Base-by-base conservation (phyloP, 1,284 basidiomycete species). In the Dichomitus squalens region DNA sequence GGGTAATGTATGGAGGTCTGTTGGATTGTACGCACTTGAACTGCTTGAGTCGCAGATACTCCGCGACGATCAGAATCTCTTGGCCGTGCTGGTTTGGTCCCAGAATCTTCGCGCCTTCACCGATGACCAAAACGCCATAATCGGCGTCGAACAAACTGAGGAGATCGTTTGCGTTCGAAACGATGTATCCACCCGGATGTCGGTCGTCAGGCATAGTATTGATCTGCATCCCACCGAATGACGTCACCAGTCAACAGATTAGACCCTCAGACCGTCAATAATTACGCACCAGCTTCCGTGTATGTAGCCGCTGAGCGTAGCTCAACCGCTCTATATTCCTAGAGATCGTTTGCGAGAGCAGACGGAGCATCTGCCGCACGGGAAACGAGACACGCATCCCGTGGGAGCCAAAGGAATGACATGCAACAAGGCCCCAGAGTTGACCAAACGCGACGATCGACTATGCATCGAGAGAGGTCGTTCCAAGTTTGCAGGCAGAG, bases 301-400 rank as follows among this genome's bases (percentile, higher is more conserved):
- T 90, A 50, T 90, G 86, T 33, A 95, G 73, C 2, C 92, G 79
- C 61, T 90, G 86, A 1, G 92, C 88, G 69, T 93, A 95, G 67
- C 85, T 89, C 60, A 95, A 73, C 11, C 93, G 80, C 70, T 95
- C 93, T 49, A 95, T 87, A 66, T 95, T 93, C 56, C 87, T 81
- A 43, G 91, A 93, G 60, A 95, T 90, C 3, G 89, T 86, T 67
- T 94, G 92, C 64, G 89, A 91, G 44, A 95, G 77, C 6, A 95
- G 80, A 16, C 90, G 82, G 55, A 92, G 78, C 84, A 92, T 91
- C 70, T 93, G 91, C 34, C 91, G 82, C 14, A 93, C 85, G 4
- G 90, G 90, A 75, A 95, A 93, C 0, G 91, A 91, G 9, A 93
- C 90, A 16, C 92, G 84, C 86, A 91, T 92, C 11, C 92, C 92